phyloP scores from a whole-genome alignment of 805 yeast species.

The Yamadazyma laniorum region DNA sequence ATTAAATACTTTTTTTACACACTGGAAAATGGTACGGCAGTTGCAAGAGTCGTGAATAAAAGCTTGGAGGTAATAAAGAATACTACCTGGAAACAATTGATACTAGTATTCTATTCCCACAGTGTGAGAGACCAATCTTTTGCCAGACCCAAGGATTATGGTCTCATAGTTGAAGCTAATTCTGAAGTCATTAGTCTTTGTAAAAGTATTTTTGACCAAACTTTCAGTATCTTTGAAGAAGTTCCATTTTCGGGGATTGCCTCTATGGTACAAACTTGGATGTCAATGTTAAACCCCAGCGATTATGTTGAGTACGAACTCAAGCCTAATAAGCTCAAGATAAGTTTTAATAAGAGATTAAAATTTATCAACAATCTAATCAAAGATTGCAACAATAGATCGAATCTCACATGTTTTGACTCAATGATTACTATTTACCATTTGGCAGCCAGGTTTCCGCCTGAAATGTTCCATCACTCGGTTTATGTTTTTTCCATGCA shows the following conservation, averaged over 20 bases:
- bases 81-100: slow-evolving; percentile 36
- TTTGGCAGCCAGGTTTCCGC: slow-evolving; percentile 32
- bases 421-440: slow-evolving; percentile 34
- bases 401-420: slow-evolving; percentile 34
- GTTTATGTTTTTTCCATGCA: slow-evolving; percentile 27
- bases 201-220: slow-evolving; percentile 32
- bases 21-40: slow-evolving; percentile 20
- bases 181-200: slow-evolving; percentile 24
- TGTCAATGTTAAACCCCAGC: slow-evolving; percentile 30
- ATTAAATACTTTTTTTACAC: slow-evolving; percentile 32
- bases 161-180: slow-evolving; percentile 19
- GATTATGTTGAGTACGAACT: slow-evolving; percentile 34
- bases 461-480: slow-evolving; percentile 21
- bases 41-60: slow-evolving; percentile 21
- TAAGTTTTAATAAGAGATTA: slow-evolving; percentile 36
- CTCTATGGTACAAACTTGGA: slow-evolving; percentile 28
- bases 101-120: slow-evolving; percentile 29
- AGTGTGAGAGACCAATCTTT: slow-evolving; percentile 36
- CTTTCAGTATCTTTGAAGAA: slow-evolving; percentile 30
- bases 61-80: slow-evolving; percentile 29
- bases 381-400: slow-evolving; percentile 25
- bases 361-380: slow-evolving; percentile 29
- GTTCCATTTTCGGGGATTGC: slow-evolving; percentile 14
- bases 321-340: slow-evolving; percentile 29
- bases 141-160: slow-evolving; percentile 37